These are phyloP conservation scores for Paecilomyces sp. DNA, from an alignment of 2,329 filamentous ascomycete species.

Conservation along the genomic window DNA sequence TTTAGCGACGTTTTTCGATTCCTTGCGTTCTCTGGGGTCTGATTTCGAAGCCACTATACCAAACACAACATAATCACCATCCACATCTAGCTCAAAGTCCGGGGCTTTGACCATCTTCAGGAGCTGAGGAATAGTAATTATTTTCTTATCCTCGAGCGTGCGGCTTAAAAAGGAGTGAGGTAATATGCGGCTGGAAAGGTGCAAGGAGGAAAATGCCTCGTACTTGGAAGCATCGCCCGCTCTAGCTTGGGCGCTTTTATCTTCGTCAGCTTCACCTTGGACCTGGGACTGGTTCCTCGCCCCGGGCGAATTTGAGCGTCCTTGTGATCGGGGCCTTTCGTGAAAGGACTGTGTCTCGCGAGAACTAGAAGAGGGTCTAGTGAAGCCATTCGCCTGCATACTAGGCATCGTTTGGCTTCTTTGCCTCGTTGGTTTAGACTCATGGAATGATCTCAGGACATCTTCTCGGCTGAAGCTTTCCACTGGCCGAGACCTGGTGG, in stretches of 20 bases:
- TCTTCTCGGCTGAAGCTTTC: constrained; percentile 59
- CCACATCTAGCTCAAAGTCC: constrained; percentile 75
- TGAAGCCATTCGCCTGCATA: constrained; percentile 10
- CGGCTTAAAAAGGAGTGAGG: constrained; percentile 74
- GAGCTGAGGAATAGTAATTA: constrained; percentile 72
- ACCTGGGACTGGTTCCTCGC: constrained; percentile 3
- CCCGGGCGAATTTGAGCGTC: constrained; percentile 9
- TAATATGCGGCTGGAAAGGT: constrained; percentile 75
- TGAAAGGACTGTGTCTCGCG: constrained; percentile 14
- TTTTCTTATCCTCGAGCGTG: constrained; percentile 69
- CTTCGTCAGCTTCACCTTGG: constrained; percentile 13
- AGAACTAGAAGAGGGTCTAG: constrained; percentile 1
- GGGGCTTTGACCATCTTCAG: constrained; percentile 75
- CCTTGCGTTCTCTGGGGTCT: constrained; percentile 59
- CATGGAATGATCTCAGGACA: constrained; percentile 36
- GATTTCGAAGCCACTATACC: constrained; percentile 86
- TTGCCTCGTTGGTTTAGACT: constrained; percentile 20
- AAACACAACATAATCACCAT: constrained; percentile 84
- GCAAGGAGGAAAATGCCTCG: constrained; percentile 78
- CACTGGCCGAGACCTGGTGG: constrained; percentile 39
- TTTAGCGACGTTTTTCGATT: constrained; percentile 27
- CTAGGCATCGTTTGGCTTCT: constrained; percentile 29
- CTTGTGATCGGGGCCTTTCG: constrained; percentile 15
- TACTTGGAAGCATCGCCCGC: constrained; percentile 56
- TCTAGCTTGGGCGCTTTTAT: constrained; percentile 12